Percentiles rank a stretch among this genome's conserved stretches.
phyloP scores from a whole-genome alignment of 1,284 basidiomycete species.

The Abortiporus biennis region DNA sequence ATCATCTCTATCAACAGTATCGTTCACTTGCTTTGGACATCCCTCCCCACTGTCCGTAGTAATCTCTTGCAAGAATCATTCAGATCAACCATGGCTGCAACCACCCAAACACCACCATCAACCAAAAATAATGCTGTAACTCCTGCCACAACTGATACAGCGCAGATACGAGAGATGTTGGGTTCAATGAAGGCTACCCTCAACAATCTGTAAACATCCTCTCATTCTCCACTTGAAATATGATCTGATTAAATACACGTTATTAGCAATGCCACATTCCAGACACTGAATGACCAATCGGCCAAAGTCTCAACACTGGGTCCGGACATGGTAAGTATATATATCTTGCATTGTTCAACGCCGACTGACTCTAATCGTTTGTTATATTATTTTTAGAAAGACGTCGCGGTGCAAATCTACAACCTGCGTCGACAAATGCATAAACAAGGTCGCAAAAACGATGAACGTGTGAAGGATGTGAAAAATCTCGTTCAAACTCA shows the following conservation, averaged over 20 bases:
- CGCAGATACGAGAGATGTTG: slow-evolving; percentile 15
- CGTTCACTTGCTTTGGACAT: too few relatives aligned
- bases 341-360: not conserved
- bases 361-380: too few relatives aligned
- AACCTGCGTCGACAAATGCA: slow-evolving; percentile 27
- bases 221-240: not conserved
- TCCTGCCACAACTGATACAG: slow-evolving; percentile 10
- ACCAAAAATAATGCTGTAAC: too few relatives aligned
- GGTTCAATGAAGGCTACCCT: slow-evolving; percentile 17
- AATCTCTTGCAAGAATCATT: too few relatives aligned
- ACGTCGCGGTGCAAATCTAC: slow-evolving; percentile 25
- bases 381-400: slow-evolving; percentile 16
- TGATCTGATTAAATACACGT: not conserved
- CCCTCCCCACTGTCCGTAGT: too few relatives aligned
- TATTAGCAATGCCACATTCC: slow-evolving; percentile 24
- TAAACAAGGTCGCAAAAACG: slow-evolving; percentile 30
- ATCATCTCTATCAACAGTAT: too few relatives aligned
- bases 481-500: slow-evolving; percentile 30
- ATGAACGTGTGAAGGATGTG: slow-evolving; percentile 25
- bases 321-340: slow-evolving; percentile 23
- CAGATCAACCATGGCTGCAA: too few relatives aligned
- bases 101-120: too few relatives aligned
- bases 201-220: slow-evolving; percentile 12
- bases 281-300: slow-evolving; percentile 25
- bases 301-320: slow-evolving; percentile 22